Base-by-base conservation (phyloP, 148 eudicot genomes). In the Vaccinium vitisidaea region DNA sequence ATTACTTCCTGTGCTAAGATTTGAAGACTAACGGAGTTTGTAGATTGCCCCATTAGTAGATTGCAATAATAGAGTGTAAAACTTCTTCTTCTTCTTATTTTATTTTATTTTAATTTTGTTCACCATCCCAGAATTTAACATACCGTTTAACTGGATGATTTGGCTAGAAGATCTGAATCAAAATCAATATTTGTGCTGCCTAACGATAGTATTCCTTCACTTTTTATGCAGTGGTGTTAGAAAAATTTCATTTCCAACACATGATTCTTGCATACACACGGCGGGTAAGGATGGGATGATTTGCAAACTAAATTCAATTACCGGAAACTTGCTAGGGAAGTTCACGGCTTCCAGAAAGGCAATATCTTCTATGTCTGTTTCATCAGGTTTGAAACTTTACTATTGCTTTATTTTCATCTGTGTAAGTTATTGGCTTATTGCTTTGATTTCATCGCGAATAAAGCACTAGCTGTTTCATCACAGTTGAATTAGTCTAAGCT, bases 261-360 rank as follows among this genome's bases (percentile, higher is more conserved):
- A 86, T 70, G 90, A 87, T 84, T 90, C 92, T 61, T 91, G 85
- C 86, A 88, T 97, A 75, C 95, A 90, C 77, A 91, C 98, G 55
- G 92, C 98, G 84, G 99, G 99, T 77, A 94, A 91, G 56, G 98
- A 95, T 94, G 99, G 99, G 14, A 92, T 93, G 88, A 91, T 94
- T 74, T 95, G 94, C 87, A 92, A 95, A 88, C 88, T 97, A 86
- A 98, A 97, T 56, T 88, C 94, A 23, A 73, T 86, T 86, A 82
- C 94, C 5, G 99, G 99, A n/a, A 95, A 92, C 86, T 88, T 95
- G 91, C 73, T 94, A 85, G 88, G 87, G 83, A 95, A 92, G 88
- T 94, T 97, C 78, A 94, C 83, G 88, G 98, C 98, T 90, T 92
- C 98, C 69, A 87, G 92, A 56, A 97, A 90, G 86, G 94, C 95